Evolutionary conservation across 768 basidiomycete genomes (phyloP).

Genomic region (Dentipellis fragilis): DNA sequence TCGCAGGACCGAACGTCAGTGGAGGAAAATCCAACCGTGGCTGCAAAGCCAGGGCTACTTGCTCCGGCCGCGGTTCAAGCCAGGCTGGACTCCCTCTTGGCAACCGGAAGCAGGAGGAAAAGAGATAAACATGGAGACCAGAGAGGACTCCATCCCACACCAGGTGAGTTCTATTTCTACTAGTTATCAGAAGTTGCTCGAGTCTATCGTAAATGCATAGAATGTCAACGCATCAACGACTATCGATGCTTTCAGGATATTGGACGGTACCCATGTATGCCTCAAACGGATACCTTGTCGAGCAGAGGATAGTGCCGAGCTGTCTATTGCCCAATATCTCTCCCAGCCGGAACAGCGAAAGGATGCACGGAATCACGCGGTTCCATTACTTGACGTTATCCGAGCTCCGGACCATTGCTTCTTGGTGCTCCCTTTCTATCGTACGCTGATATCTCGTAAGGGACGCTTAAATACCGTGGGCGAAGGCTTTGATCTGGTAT

Average conservation of each 20-base stretch:
- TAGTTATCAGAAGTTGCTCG: neutral
- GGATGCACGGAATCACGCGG: neutral
- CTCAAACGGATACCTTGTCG: neutral
- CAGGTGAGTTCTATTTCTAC: neutral
- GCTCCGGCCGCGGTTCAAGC: conserved; percentile 4
- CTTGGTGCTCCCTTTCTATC: neutral
- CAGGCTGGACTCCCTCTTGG: conserved; percentile 7
- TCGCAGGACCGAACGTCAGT: neutral
- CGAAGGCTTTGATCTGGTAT: neutral
- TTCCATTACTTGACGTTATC: neutral
- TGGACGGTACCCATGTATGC: neutral
- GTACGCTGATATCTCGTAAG: neutral
- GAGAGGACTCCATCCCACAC: neutral
- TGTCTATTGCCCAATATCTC: neutral
- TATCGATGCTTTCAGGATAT: neutral
- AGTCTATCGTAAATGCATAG: neutral
- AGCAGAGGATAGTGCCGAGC: neutral
- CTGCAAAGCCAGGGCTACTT: conserved; percentile 1
- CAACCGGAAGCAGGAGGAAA: neutral
- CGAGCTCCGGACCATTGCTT: neutral
- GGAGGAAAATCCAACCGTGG: neutral
- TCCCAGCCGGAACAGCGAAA: neutral
- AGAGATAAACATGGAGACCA: neutral
- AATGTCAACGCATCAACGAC: neutral
- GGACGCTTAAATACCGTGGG: neutral